A percentile compares a stretch with the other conserved stretches of the same genome.
These are phyloP conservation scores for Ophiostoma ulmi DNA, from an alignment of 2,329 filamentous ascomycete species.

Conservation along the genomic window DNA sequence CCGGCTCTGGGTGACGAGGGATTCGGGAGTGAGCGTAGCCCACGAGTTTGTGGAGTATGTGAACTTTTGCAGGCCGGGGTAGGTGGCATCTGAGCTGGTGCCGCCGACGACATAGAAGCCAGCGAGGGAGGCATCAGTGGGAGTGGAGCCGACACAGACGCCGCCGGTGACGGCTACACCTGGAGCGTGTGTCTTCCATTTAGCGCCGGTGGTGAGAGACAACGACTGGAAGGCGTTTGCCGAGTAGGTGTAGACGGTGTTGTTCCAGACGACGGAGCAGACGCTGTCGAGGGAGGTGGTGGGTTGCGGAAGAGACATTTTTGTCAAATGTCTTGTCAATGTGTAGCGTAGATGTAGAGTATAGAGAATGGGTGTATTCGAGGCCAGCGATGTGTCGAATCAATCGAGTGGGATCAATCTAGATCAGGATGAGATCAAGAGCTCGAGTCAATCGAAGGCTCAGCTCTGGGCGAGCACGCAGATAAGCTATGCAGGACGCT, in stretches of 20 bases:
- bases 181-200: conserved; percentile 63
- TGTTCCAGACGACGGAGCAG: conserved; percentile 75
- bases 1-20: conserved; percentile 60
- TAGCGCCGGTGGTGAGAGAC: conserved; percentile 59
- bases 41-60: conserved; percentile 51
- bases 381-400: not conserved
- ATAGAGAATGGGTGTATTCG: not conserved
- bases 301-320: conserved; percentile 69
- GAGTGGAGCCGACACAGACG: conserved; percentile 67
- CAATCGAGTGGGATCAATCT: not conserved
- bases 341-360: not conserved
- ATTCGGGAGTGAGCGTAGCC: conserved; percentile 43
- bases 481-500: not conserved
- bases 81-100: conserved; percentile 48
- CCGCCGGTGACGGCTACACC: conserved; percentile 69
- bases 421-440: not conserved
- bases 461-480: conserved; percentile 13
- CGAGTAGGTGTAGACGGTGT: conserved; percentile 81
- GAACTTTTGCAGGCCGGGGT: conserved; percentile 69
- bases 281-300: conserved; percentile 64
- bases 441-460: conserved; percentile 12
- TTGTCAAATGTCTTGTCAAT: conserved; percentile 23
- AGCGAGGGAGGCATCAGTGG: conserved; percentile 53
- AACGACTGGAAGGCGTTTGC: conserved; percentile 70
- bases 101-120: conserved; percentile 81